Evolutionary conservation across 306 rosid genomes (phyloP), one percentile per base, ranked within the genome.

Genomic region (Malus asiatica): DNA sequence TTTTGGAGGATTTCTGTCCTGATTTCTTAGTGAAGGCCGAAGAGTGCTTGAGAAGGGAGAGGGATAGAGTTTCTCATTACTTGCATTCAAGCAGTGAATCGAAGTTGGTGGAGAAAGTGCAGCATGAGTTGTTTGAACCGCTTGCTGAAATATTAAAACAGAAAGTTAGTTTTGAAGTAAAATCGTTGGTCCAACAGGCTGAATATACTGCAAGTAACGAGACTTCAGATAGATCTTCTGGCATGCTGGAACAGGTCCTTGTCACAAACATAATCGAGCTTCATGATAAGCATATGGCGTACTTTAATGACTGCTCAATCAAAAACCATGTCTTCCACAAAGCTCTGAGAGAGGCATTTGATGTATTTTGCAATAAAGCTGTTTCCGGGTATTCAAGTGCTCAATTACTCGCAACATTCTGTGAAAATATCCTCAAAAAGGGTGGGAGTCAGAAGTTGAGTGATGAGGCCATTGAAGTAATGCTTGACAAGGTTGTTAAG

Each of bases 291-390:
- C 81, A 87, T 76, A 73, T 88, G 86, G 64, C 84, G 40, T 84
- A 85, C 51, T 91, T 91, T 71, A 77, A 65, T 68, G 86, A 77
- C 66, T 88, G 89, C 78, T 91, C 84, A 75, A 65, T 69, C 78
- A 89, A 84, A 75, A 89, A 91, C 82, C 68, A 76, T 32, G 70
- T 82, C 53, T 90, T 89, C 72, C 91, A 85, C 83, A 86, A 85
- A 93, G 91, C 90, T 51, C 76, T 88, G 3, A 89, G 87, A 76
- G 96, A 87, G 68, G 93, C 93, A 6, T 90, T 88, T 79, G 91
- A 88, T 82, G 84, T 79, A 15, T 85, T 90, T 68, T 90, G 96
- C 76, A 89, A 90, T 74, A 90, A 87, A 84, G 71, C 77, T 77
- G 86, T 90, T 84, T 80, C 82, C 20, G 96, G 93, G 60, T 75